Base-by-base conservation (phyloP, 176 grass and related monocot species). In the Pontederia crassipes region DNA sequence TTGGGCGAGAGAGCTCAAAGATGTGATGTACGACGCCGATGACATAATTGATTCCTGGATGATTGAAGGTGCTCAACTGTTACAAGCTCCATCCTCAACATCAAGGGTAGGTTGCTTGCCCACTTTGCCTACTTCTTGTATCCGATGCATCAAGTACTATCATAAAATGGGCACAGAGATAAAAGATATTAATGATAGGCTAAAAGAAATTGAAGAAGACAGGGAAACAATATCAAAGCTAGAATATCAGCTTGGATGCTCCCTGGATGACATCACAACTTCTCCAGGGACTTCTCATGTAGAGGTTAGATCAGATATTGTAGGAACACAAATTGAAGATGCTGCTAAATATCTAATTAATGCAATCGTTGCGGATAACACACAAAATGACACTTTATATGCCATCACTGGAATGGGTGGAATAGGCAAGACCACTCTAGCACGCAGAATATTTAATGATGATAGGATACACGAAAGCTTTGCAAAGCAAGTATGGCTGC, bases 21-120 rank as follows among this genome's bases (percentile, higher is more conserved):
- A 86, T 76, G 28, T 68, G 9, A 78, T 81, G 65, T 73, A 81
- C 13, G 74, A 86, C 12, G 78, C 65, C 16, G 78, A 77, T 10
- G 74, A 81, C 54, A 73, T 86, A 0, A 17, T 81, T 4, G 83
- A 86, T 17, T 16, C 50, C 28, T 76, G 61, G 9, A 74, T 46
- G 28, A 67, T 29, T 3, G 45, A 78, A 67, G 70, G 53, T 60
- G 51, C 17, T 11, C 69, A 71, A 12, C 54, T 60, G 35, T 28
- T 55, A 14, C 13, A 16, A 9, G 54, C 14, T 54, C 11, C 15
- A 0, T 13, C 12, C 1, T 17, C 27, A 20, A 8, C 49, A 8
- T 52, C 24, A 4, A 15, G 27, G 26, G 57, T 59, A 59, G 7
- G 57, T 3, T 28, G 2, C 13, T 26, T n/a, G 29, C 26, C 40